Evolutionary conservation across 1,284 basidiomycete species (phyloP).

Genomic region (Sporisorium scitamineum): DNA sequence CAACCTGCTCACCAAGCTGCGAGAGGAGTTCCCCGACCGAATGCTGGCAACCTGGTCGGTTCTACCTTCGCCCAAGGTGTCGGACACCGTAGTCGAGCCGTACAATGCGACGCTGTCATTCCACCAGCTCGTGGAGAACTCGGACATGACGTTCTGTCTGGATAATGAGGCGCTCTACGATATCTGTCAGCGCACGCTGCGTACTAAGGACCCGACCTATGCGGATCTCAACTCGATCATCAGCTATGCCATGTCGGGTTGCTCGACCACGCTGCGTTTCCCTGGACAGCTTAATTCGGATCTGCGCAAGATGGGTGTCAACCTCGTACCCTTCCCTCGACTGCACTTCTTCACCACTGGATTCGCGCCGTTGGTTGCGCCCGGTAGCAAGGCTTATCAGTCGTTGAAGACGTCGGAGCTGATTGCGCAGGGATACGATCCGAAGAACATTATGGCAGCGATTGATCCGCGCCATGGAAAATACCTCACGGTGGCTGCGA

Average conservation of each 20-base stretch:
- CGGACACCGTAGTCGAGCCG: conserved; percentile 94
- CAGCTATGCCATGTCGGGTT: conserved; percentile 97
- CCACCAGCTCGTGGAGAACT: conserved; percentile 88
- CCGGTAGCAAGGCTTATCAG: conserved; percentile 73
- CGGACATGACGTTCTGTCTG: conserved; percentile 88
- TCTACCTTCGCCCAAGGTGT: conserved; percentile 91
- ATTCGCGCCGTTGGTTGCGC: conserved; percentile 67
- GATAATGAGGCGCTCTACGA: conserved; percentile 96
- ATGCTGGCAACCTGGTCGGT: conserved; percentile 95
- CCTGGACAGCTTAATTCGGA: conserved; percentile 95
- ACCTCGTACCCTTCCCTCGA: conserved; percentile 74
- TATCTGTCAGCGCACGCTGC: conserved; percentile 81
- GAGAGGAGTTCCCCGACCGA: conserved; percentile 73
- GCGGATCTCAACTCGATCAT: conserved; percentile 76
- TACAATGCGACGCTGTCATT: conserved; percentile 91
- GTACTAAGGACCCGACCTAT: conserved; percentile 73
- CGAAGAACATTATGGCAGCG: conserved; percentile 75
- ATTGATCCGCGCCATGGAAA: conserved; percentile 86
- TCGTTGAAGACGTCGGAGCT: conserved; percentile 66
- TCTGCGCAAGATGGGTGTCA: conserved; percentile 90
- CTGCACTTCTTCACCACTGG: conserved; percentile 70
- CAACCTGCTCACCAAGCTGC: conserved; percentile 67
- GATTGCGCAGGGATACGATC: conserved; percentile 65
- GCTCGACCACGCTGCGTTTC: conserved; percentile 94
- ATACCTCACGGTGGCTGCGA: conserved; percentile 87